Base-by-base conservation (phyloP, 2,329 filamentous ascomycete species). In the Lecanicillium sp. region DNA sequence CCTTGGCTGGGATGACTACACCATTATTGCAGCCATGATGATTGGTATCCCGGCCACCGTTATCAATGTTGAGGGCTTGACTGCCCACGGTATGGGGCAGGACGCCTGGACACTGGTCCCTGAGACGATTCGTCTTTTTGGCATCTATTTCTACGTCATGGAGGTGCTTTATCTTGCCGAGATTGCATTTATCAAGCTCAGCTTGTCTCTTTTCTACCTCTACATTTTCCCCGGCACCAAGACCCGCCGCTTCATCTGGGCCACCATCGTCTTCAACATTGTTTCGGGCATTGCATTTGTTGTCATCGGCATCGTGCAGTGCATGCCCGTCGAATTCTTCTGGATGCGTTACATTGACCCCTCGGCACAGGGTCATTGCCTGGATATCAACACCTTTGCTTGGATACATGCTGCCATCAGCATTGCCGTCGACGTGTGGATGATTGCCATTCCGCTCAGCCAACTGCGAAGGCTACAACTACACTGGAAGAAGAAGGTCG, bases 161-260 rank as follows among this genome's bases (percentile, higher is more conserved):
- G 62, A 65, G 19, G 45, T 59, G 10, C 37, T 71, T 14, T 74
- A 77, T 50, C 72, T 75, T 47, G 40, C 54, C 4, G 55, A 66
- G 10, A 53, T 72, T 12, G 55, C 66, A 4, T 54, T 71, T 20
- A 58, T 71, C 15, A 74, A 77, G 46, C 52, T 72, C 4, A 65
- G 72, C 1, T 58, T 79, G 19, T 55, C 78, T 1, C 60, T 71
- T 48, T 75, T 78, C 52, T 77, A 75, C 47, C 56, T 73, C 5
- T 66, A 71, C 39, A 69, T 79, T 42, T 79, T 79, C 45, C 69
- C 69, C 0, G 49, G 54, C 1, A 44, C 37, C 1, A 41, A 36
- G 4, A 60, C 72, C 10, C 60, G 61, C 13, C 56, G 53, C 8
- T 32, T 69, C 9, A 56, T 74, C 8, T 65, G 61, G 56, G 58